These are phyloP conservation scores for Wallacemonas sp. DNA, from an alignment of 208 protist species.

Conservation along the genomic window DNA sequence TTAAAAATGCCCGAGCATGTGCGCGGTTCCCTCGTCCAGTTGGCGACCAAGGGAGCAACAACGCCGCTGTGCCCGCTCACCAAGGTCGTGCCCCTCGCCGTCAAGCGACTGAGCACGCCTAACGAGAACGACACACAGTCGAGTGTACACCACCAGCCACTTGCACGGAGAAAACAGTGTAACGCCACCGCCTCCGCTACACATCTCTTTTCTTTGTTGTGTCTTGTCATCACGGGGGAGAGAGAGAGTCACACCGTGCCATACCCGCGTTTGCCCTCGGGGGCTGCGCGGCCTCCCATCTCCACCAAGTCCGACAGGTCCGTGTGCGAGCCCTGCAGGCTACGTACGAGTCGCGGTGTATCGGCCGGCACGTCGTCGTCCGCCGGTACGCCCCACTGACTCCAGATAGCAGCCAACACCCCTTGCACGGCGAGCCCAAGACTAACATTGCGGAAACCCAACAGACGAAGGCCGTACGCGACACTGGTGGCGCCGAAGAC, in stretches of 20 bases:
- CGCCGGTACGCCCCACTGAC: conserved; percentile 35
- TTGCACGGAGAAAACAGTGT: no score
- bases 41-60: no score
- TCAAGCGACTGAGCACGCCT: no score
- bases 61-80: no score
- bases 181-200: no score
- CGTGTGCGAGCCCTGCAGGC: conserved; percentile 1
- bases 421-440: conserved; percentile 41
- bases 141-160: no score
- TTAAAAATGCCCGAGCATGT: no score
- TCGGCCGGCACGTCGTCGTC: conserved; percentile 21
- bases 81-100: no score
- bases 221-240: no score
- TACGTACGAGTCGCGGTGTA: conserved; percentile 20
- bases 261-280: neutral
- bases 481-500: conserved; percentile 46
- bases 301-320: neutral
- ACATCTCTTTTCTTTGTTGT: neutral
- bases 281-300: no score
- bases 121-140: no score
- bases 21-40: no score
- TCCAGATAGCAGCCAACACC: conserved; percentile 50
- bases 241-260: neutral
- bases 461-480: conserved; percentile 28
- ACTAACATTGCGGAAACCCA: conserved; percentile 40